Base-by-base conservation (phyloP, 2,329 filamentous ascomycete species). In the Colletotrichum incanum region DNA sequence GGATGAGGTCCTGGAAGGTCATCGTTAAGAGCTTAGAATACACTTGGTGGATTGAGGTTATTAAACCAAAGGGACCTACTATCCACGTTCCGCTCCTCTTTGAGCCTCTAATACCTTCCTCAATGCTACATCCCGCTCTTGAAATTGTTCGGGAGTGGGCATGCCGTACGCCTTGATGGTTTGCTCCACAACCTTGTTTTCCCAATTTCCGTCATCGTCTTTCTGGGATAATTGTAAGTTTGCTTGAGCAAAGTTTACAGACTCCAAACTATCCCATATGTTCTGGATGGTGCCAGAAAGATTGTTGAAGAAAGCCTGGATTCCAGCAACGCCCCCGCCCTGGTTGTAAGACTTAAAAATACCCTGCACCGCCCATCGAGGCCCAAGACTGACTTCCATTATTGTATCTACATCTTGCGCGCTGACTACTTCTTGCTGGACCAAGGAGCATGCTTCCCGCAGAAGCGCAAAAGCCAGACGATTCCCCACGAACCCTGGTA, bases 331-430 rank as follows among this genome's bases (percentile, higher is more conserved):
- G 16, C 60, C 60, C 5, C 60, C 60, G 20, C 60, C 60, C 23
- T 49, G 45, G 9, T 63, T 63, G 9, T 63, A 63, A 14, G 60
- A 63, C 45, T 63, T 63, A 45, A 63, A 63, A 9, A 63, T 39
- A 16, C 60, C 60, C 16, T 63, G 60, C 1, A 63, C 60, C 3
- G 60, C 60, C 60, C 60, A 63, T n/a, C 60, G 45, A 26, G 60
- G 60, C 16, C 60, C 60, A 5, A 63, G 31, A 20, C 60, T 63
- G 31, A 45, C 60, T 39, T 63, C 60, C 45, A 63, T 52, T 5
- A 63, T 63, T 2, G 47, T 63, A 31, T 63, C 60, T 28, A 63
- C 45, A 28, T 63, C 60, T 14, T 18, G 14, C n/a, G 45, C 47
- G 47, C 60, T 63, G 45, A 63, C 60, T 14, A 65, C 50, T 37